Evolutionary conservation across 345 rosid genomes (phyloP).

Genomic region (Heritiera littoralis): DNA sequence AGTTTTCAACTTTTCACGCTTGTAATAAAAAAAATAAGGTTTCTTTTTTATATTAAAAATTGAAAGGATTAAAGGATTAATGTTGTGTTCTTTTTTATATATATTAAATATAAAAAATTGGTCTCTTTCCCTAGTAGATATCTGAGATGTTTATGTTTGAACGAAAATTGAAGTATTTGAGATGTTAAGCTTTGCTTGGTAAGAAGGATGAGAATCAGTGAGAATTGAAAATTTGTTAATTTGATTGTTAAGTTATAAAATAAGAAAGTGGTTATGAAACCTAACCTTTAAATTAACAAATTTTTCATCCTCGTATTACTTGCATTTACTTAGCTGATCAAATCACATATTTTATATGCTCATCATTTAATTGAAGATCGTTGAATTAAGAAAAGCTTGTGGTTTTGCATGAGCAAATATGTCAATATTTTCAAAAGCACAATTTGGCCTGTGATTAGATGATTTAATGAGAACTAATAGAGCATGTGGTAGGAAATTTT

Average conservation of each 20-base stretch:
- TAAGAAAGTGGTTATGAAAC: no score
- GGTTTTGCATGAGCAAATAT: slow-evolving; percentile 3
- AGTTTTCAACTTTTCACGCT: background rate
- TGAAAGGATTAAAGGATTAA: background rate
- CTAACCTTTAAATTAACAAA: no score
- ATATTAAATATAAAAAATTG: background rate
- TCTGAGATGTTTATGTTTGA: background rate
- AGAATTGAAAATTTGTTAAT: no score
- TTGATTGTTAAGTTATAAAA: no score
- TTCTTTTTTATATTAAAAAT: background rate
- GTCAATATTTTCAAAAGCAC: background rate
- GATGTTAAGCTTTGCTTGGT: no score
- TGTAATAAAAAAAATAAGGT: background rate
- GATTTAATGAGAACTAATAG: no score
- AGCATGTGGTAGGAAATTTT: no score
- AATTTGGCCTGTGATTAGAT: slow-evolving; percentile 23
- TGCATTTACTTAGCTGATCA: background rate
- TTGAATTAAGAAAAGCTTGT: background rate
- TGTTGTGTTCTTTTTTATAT: no score
- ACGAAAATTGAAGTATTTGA: background rate
- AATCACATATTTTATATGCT: slow-evolving; percentile 14
- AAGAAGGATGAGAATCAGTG: no score
- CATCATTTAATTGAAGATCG: background rate
- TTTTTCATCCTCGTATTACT: background rate
- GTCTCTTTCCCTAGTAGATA: background rate